phyloP scores from a whole-genome alignment of 192 early-diverging fungal species.

The Backusella liffmaniae region DNA sequence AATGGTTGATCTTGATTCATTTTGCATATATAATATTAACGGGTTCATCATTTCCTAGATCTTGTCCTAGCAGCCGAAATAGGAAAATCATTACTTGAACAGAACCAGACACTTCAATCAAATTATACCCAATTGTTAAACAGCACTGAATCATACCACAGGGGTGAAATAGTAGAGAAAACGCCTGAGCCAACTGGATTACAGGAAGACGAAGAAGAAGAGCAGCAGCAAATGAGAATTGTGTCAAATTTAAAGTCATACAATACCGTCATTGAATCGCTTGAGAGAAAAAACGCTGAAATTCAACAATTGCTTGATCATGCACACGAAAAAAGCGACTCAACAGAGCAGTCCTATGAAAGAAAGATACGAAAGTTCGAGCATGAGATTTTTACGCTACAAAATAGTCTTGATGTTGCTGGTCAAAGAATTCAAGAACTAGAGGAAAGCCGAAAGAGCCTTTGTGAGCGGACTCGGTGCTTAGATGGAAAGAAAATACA shows the following conservation, averaged over 20 bases:
- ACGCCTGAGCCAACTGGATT: not conserved
- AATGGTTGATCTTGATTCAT: not conserved
- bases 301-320: constrained; percentile 14
- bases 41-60: constrained; percentile 19
- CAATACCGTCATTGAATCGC: constrained; percentile 20
- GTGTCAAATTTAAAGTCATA: constrained; percentile 1
- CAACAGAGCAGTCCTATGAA: constrained; percentile 13
- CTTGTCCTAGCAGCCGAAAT: constrained; percentile 41
- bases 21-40: not conserved
- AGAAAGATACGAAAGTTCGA: constrained; percentile 19
- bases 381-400: constrained; percentile 19
- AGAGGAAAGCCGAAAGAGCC: constrained; percentile 15
- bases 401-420: constrained; percentile 26
- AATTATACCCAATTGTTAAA: constrained; percentile 33
- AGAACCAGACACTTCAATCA: constrained; percentile 36
- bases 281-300: constrained; percentile 31
- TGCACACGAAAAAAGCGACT: not conserved
- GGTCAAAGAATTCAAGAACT: constrained; percentile 33
- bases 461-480: not conserved
- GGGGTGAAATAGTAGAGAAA: not conserved
- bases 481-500: constrained; percentile 1
- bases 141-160: not conserved
- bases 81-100: constrained; percentile 41
- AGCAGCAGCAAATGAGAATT: not conserved
- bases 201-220: not conserved